phyloP scores from a whole-genome alignment of 305 asterid genomes.

The Galium porrigens region DNA sequence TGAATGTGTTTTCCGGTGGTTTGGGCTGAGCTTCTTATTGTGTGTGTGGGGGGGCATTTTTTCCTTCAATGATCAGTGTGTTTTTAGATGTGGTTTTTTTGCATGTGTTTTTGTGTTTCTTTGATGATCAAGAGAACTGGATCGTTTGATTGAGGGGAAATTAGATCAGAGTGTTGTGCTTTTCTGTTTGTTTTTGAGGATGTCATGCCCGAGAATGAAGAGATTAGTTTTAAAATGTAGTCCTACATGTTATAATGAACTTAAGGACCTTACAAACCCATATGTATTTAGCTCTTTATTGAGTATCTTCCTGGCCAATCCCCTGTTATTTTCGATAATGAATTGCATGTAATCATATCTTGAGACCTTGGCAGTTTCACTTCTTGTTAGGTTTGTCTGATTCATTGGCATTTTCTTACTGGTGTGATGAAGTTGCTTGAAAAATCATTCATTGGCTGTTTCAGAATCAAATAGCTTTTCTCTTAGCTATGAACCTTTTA shows the following conservation, averaged over 20 bases:
- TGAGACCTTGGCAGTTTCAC: not conserved
- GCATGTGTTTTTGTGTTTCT: not conserved
- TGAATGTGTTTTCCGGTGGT: not conserved
- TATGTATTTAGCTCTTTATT: not conserved
- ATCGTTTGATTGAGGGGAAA: not conserved
- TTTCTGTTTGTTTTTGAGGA: not conserved
- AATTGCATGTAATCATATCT: too few species aligned
- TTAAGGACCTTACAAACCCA: not conserved
- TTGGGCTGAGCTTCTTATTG: not conserved
- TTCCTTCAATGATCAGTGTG: not conserved
- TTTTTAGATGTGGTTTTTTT: not conserved
- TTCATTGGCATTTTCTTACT: not conserved
- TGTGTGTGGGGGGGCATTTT: not conserved
- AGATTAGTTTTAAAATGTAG: not conserved
- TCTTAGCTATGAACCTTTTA: too few species aligned
- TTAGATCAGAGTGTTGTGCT: not conserved
- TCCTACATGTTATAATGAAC: not conserved
- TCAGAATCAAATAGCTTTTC: too few species aligned
- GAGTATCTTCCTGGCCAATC: too few species aligned
- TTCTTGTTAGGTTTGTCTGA: not conserved
- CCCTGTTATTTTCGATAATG: too few species aligned
- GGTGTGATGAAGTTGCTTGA: too few species aligned
- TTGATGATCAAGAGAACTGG: too few species aligned
- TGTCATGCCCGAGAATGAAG: not conserved
- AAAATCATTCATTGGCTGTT: too few species aligned